Base-by-base conservation (phyloP, 768 basidiomycete species). In the Psilocybe subaeruginosa region DNA sequence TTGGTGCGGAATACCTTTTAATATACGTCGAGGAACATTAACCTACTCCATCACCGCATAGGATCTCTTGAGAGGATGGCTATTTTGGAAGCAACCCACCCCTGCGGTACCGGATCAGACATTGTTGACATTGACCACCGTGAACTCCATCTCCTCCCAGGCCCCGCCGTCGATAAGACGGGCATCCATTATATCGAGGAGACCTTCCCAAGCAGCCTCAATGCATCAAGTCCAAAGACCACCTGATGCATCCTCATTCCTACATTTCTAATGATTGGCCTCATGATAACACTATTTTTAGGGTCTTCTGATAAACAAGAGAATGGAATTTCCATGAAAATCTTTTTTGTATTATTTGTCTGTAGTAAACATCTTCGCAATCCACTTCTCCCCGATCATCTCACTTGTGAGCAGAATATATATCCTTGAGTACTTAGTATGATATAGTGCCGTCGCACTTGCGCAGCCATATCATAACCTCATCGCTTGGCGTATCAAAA, bases 51-150 rank as follows among this genome's bases (percentile, higher is more conserved):
- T 4, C 31, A 33, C 58, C 9, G 12, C 23, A 33, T 29, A 70
- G 68, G 67, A 70, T 45, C 48, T 68, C 39, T 55, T 68, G 37
- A 55, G 63, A 31, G 63, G 59, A 19, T 69, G 59, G 61, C 9
- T 66, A 56, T 59, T 61, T 45, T 64, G 66, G 62, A 64, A 27
- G 16, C 51, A 37, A 27, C 31, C 56, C 4, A 35, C 11, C 8
- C 49, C 43, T 45, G 52, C 33, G 16, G 19, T 33, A 33, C 17
- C 49, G 41, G 59, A 62, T 58, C 59, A 55, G 14, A 54, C 61
- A 2, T 29, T 39, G 1, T n/a, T 63, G n/a, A 60, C 63, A 9
- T 54, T 67, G 41, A 64, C 63, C n/a, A 64, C 61, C 11, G 51
- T 67, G 37, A 53, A 62, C 23, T 64, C 60, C 29, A 23, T 58